Base-by-base conservation (phyloP, 805 yeast species). In the Cyberlindnera galapagoensis region DNA sequence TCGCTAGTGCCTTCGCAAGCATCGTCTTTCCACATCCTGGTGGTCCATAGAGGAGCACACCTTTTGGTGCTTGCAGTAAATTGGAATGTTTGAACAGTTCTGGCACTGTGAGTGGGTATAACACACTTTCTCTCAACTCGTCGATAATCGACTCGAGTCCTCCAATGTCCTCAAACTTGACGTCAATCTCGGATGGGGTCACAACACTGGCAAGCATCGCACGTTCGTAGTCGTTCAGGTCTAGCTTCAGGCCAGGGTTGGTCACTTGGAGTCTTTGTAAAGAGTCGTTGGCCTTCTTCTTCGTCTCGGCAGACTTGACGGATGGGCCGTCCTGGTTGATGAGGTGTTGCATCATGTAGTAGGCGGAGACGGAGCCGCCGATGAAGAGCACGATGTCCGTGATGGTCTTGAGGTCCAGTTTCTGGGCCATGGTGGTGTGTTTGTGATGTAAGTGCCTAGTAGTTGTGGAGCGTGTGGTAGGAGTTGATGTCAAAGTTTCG, bases 1-100 rank as follows among this genome's bases (percentile, higher is more conserved):
- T 71, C 1, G 97, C 97, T 23, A 90, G 69, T 0, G 97, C 97
- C 57, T 88, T 90, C 8, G 97, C 97, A 46, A 90, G 65, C 96
- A 90, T 85, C 4, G 97, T 90, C 59, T 90, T 90, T 34, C 97
- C 97, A 57, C 97, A 90, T 0, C 97, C 97, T 0, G 97, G 97
- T 4, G 97, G 97, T 0, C 97, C 97, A 52, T 85, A 79, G 30
- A 88, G 67, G 21, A 90, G 61, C 3, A 90, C 97, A 24, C 98
- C 98, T 51, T 85, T 87, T 2, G 98, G 98, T 2, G 95, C 90
- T 50, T 82, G 85, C 17, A 90, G 63, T 33, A 90, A 65, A 33
- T 85, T 76, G 44, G 80, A 83, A 33, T 74, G 76, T 9, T 74
- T 63, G 52, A 82, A 87, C 24, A 86, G 59, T 30, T 75, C 84